phyloP scores from a whole-genome alignment of 2,329 filamentous ascomycete genomes.

The Fusarium lateritium region DNA sequence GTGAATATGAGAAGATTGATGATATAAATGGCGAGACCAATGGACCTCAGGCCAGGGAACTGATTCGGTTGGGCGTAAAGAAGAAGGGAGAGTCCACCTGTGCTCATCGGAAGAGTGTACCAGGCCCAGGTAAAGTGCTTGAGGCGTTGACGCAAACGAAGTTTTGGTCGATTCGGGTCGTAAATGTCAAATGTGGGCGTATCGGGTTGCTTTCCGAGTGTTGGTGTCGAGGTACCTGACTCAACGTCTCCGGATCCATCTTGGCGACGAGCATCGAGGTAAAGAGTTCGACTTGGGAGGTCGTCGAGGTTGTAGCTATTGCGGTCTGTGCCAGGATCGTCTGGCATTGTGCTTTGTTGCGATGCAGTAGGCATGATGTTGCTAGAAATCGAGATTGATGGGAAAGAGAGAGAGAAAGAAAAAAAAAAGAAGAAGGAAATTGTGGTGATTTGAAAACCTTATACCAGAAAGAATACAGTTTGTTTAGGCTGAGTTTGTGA shows the following conservation, averaged over 20 bases:
- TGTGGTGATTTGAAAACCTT: too few species aligned
- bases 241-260: neutral
- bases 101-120: constrained; percentile 83
- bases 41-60: constrained; percentile 73
- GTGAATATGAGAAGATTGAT: constrained; percentile 76
- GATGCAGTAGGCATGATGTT: neutral
- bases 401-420: neutral
- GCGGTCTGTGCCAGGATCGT: constrained; percentile 2
- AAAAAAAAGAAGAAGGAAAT: neutral
- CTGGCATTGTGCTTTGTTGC: constrained; percentile 1
- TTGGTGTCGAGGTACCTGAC: constrained; percentile 13
- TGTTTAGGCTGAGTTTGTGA: neutral
- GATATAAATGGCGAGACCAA: constrained; percentile 77
- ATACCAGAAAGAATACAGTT: too few species aligned
- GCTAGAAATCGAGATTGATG: too few species aligned
- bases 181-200: constrained; percentile 23
- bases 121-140: constrained; percentile 79
- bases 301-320: constrained; percentile 25
- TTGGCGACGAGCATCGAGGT: neutral
- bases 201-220: constrained; percentile 6
- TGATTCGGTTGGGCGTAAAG: constrained; percentile 73
- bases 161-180: constrained; percentile 48
- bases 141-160: constrained; percentile 61
- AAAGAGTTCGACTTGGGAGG: neutral
- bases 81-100: constrained; percentile 78